These are phyloP conservation scores for Amanita thiersii DNA, from an alignment of 768 basidiomycete species.

Conservation along the genomic window DNA sequence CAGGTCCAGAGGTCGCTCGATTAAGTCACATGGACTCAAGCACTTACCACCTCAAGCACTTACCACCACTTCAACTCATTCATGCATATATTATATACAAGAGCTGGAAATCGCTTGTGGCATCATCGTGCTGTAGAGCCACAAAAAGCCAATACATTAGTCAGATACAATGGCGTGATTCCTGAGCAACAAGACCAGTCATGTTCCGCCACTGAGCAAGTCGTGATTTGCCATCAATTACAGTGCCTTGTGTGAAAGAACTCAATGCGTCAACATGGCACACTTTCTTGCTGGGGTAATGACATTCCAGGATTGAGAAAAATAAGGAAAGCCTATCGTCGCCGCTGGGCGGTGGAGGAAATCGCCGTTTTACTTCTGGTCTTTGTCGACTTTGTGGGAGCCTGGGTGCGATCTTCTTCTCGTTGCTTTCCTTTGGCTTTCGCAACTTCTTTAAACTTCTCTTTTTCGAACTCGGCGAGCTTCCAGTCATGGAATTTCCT, in stretches of 20 bases:
- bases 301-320: too few relatives aligned
- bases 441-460: conserved; percentile 21
- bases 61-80: too few relatives aligned
- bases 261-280: too few relatives aligned
- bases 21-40: too few relatives aligned
- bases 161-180: not conserved
- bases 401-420: conserved; percentile 24
- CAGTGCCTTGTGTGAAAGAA: not conserved
- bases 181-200: not conserved
- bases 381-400: conserved; percentile 15
- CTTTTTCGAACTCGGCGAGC: conserved; percentile 26
- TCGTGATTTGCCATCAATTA: not conserved
- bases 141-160: not conserved
- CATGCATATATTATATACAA: too few relatives aligned
- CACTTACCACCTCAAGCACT: too few relatives aligned
- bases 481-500: conserved; percentile 69
- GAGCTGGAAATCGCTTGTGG: too few relatives aligned
- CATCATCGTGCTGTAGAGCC: too few relatives aligned
- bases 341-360: not conserved
- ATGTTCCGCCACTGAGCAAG: too few relatives aligned
- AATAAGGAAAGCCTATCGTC: not conserved
- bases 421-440: conserved; percentile 22
- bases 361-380: conserved; percentile 14
- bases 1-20: too few relatives aligned
- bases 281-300: too few relatives aligned